Conservation (phyloP, 768 basidiomycete species). For the Phylloporus sp. region DNA sequence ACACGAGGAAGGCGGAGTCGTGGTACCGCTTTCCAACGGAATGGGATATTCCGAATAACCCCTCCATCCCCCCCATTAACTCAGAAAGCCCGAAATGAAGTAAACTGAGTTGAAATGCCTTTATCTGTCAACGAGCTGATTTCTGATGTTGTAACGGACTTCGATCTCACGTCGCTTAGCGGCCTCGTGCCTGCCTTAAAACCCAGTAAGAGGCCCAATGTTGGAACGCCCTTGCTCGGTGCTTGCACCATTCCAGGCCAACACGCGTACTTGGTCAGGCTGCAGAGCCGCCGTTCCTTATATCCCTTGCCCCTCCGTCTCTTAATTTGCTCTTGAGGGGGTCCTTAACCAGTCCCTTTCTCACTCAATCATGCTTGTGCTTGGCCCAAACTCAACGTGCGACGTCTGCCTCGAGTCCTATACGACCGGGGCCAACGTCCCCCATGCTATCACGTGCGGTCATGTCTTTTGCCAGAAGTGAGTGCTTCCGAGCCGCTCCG, state of each 20-base stretch:
- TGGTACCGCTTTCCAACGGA: constrained; percentile 1
- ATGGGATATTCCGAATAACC: constrained; percentile 12
- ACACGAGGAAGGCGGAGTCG: constrained; percentile 24
- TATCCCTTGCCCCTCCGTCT: constrained; percentile 9
- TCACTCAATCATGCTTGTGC: constrained; percentile 53
- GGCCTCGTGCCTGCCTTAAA: constrained; percentile 36
- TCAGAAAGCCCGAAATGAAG: constrained; percentile 29
- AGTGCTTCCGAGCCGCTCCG: constrained; percentile 4
- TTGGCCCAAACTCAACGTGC: constrained; percentile 63
- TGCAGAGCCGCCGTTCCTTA: constrained; percentile 19
- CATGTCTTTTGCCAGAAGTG: constrained; percentile 61
- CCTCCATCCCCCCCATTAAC: constrained; percentile 11
- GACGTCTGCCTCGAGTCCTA: constrained; percentile 74
- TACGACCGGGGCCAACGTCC: constrained; percentile 47
- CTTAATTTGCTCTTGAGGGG: constrained; percentile 15
- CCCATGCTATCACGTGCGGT: constrained; percentile 66
- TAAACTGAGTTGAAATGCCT: constrained; percentile 19
- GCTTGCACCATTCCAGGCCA: constrained; percentile 21
- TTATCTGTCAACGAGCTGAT: constrained; percentile 16
- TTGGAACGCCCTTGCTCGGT: constrained; percentile 20
- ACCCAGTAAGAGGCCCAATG: constrained; percentile 21
- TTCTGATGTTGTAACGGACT: constrained; percentile 19
- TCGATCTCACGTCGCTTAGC: constrained; percentile 33
- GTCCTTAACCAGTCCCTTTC: constrained; percentile 35
- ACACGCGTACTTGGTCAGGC: constrained; percentile 33